phyloP scores from a whole-genome alignment of 768 basidiomycete species.

The Gelatoporia subvermispora region DNA sequence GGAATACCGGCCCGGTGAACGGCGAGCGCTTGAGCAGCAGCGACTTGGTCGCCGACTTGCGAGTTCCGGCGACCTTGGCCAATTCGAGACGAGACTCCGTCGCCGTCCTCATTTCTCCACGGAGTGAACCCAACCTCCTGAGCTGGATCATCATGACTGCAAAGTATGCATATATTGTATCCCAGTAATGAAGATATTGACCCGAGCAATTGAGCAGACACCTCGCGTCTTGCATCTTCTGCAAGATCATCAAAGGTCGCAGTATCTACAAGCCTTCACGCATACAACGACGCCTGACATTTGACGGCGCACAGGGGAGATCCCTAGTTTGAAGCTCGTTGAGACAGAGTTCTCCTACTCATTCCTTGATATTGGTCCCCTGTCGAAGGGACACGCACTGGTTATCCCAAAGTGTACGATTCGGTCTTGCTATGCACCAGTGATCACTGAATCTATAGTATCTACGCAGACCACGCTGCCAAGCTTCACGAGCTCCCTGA shows the following conservation, averaged over 20 bases:
- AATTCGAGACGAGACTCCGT: too few relatives aligned
- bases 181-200: too few relatives aligned
- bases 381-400: slow-evolving; percentile 87
- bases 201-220: too few relatives aligned
- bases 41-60: too few relatives aligned
- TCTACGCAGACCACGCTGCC: not conserved
- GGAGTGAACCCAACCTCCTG: too few relatives aligned
- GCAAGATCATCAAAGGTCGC: slow-evolving; percentile 88
- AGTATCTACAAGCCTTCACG: not conserved
- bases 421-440: not conserved
- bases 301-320: slow-evolving; percentile 55
- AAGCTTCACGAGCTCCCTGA: slow-evolving; percentile 80
- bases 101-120: too few relatives aligned
- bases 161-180: too few relatives aligned
- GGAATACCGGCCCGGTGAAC: too few relatives aligned
- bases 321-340: slow-evolving; percentile 81
- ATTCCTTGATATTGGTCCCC: slow-evolving; percentile 90
- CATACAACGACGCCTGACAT: not conserved
- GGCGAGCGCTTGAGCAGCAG: too few relatives aligned
- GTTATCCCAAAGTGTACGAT: slow-evolving; percentile 86
- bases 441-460: not conserved
- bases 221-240: slow-evolving; percentile 77
- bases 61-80: too few relatives aligned
- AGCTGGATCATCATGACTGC: too few relatives aligned
- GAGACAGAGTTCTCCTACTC: slow-evolving; percentile 76